Conservation (phyloP, 305 asterid genomes). For the Rubia balearica region DNA sequence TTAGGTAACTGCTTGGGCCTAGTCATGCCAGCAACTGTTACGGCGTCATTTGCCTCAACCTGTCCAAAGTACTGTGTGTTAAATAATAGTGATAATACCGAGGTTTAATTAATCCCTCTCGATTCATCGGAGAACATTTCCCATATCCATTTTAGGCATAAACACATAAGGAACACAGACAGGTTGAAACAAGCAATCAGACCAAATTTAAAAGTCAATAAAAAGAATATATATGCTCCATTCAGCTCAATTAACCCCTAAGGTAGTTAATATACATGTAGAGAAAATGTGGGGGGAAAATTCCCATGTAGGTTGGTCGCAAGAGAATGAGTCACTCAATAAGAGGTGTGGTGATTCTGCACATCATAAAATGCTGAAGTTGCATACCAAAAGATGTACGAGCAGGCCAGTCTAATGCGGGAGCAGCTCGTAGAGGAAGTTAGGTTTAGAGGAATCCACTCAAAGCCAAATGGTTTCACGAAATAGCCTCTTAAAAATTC, state of each 20-base stretch:
- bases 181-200: too few relatives aligned
- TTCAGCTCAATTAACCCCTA: not conserved
- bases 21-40: constrained; percentile 94
- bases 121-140: not conserved
- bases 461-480: not conserved
- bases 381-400: too few relatives aligned
- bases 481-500: not conserved
- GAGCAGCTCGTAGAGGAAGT: too few relatives aligned
- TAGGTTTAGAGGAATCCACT: not conserved
- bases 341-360: too few relatives aligned
- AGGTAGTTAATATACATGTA: not conserved
- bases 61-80: constrained; percentile 25
- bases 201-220: not conserved
- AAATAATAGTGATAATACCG: not conserved
- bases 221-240: not conserved
- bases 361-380: too few relatives aligned
- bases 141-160: not conserved
- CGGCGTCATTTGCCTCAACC: constrained; percentile 95
- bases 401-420: too few relatives aligned
- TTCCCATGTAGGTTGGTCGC: too few relatives aligned
- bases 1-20: constrained; percentile 82
- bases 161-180: not conserved
- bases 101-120: not conserved
- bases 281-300: not conserved
- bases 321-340: too few relatives aligned